Base-by-base conservation (phyloP, 768 basidiomycete genomes). In the Megacollybia marginata region DNA sequence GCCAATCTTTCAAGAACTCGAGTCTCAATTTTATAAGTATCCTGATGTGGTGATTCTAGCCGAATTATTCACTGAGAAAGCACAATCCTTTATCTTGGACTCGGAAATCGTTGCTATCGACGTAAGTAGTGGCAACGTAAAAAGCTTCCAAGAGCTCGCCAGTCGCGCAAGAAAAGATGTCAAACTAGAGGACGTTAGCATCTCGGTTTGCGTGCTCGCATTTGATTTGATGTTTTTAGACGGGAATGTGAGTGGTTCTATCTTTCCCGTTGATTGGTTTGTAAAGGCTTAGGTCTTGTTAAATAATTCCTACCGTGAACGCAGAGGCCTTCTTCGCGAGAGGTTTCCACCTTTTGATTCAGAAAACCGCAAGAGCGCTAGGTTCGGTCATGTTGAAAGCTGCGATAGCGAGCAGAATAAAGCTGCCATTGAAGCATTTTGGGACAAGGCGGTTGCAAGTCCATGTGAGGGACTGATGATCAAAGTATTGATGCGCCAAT, bases 391-490 rank as follows among this genome's bases (percentile, higher is more conserved):
- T 59, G 88, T 93, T 32, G 76, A 83, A 55, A 85, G 77, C 51
- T 78, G 80, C 51, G 81, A 83, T 54, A 85, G 86, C 57, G 70
- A 74, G 34, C 70, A 72, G 40, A 86, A 82, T 12, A 72, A 75
- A 49, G 75, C 74, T n/a, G 72, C 64, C 11, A 73, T 95, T 7
- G 76, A 87, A 62, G 74, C 69, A 5, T 95, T 95, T 64, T 90
- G 91, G 79, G 67, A 79, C 58, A 72, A 72, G 51, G 84, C 88
- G 2, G 74, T 92, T 19, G 79, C 81, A 59, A 83, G 83, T 60
- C 81, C 82, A 48, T 88, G 85, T 49, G 93, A 96, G 65, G 93
- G 93, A n/a, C 69, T 95, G 54, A 94, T 96, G 92, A 76, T 95
- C 59, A 96, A 96, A 67, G 86, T 83, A 40, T 23, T 71, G 55